A percentile compares a stretch with the other conserved stretches of the same genome.
Evolutionary conservation across 2,329 filamentous ascomycete species (phyloP).

Genomic region (Fusarium caatingaense): DNA sequence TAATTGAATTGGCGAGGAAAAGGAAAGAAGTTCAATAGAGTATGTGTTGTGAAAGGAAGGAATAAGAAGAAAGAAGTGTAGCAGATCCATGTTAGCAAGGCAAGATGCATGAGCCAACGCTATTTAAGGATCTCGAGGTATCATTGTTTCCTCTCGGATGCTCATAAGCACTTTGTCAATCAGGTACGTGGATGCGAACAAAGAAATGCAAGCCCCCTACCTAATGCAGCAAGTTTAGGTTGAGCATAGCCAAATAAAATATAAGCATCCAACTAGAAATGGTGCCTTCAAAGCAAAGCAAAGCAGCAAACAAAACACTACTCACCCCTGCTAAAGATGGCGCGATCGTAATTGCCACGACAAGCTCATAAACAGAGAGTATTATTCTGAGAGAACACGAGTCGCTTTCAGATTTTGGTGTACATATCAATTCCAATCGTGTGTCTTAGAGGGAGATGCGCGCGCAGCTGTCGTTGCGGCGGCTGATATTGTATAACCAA

Average conservation of each 20-base stretch:
- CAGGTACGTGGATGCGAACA: background rate
- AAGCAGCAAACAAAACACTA: conserved; percentile 17
- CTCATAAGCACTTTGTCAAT: background rate
- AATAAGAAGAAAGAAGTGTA: background rate
- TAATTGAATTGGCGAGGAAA: background rate
- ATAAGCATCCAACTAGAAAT: background rate
- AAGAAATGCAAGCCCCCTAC: background rate
- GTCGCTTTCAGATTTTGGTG: background rate
- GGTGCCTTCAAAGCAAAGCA: background rate
- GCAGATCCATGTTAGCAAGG: conserved; percentile 8
- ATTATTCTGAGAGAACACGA: background rate
- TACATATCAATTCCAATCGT: conserved; percentile 1
- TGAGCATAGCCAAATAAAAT: background rate
- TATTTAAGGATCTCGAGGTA: background rate
- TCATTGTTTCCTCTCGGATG: conserved; percentile 6
- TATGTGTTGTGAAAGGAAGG: background rate
- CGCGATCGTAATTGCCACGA: conserved; percentile 27
- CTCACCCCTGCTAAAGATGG: conserved; percentile 35
- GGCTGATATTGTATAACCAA: conserved; percentile 14
- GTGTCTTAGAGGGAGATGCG: conserved; percentile 16
- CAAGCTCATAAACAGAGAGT: conserved; percentile 2
- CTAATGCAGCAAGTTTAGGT: background rate
- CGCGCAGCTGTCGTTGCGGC: conserved; percentile 10
- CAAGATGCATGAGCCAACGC: conserved; percentile 7
- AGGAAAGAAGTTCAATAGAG: background rate